Base-by-base conservation (phyloP, 345 rosid species). In the Cardamine occulta region DNA sequence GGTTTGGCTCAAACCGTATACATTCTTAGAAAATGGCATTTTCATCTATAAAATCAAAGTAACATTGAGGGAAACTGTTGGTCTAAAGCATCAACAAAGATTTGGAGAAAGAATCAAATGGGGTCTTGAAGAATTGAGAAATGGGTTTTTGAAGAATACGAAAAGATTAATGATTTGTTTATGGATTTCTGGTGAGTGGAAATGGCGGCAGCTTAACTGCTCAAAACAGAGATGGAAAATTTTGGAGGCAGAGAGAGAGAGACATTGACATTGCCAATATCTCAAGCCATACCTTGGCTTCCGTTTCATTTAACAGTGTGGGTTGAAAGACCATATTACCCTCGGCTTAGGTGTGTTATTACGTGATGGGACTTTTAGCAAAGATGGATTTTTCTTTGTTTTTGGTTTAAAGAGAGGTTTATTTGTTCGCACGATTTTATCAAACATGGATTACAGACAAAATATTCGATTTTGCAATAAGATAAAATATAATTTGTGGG, bases 201-300 rank as follows among this genome's bases (percentile, higher is more conserved):
- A 96, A 86, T 79, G 73, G 85, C 40, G 82, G 91, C 87, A 81
- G 95, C 89, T 88, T 85, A 92, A 90, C 96, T 82, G 87, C 92
- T 68, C 74, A 49, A 54, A 65, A 65, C 75, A 68, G 78, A 59
- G 79, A 64, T 84, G 29, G 31, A 45, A 59, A 54, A 29, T 47
- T 74, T 74, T 66, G 80, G 82, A 74, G 66, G 66, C 24, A 58
- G 55, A 45, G 28, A 56, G 48, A 66, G 49, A 78, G 78, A 53
- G 66, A 70, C 72, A 15, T 47, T 29, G 84, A 77, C 85, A 86
- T 93, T 88, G 93, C 93, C 91, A 86, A 84, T 80, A 75, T 88
- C 79, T 55, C 91, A 93, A 86, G 94, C 85, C 85, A 93, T 87
- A 82, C 93, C 32, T 51, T n/a, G n/a, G n/a, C n/a, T 77, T 57